Base-by-base conservation (phyloP, 176 grass and related monocot genomes). In the Aegilops longissima region DNA sequence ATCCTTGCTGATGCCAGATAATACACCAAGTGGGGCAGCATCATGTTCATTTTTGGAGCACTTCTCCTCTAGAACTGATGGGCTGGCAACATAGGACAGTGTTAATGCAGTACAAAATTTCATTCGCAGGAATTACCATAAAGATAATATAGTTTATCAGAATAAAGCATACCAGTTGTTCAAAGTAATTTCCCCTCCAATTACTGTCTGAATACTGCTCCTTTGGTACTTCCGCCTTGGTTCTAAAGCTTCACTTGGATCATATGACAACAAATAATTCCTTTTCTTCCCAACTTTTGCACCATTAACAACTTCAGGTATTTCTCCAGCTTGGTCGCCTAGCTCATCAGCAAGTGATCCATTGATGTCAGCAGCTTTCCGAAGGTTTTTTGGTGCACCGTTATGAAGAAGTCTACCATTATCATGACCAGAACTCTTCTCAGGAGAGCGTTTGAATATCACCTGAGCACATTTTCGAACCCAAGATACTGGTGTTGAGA, bases 361-460 rank as follows among this genome's bases (percentile, higher is more conserved):
- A 59, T 59, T 72, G 44, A 45, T 40, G 29, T 81, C 72, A 39
- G 20, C 70, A 9, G 58, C 11, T 45, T 81, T 86, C 61, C 38
- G 79, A 76, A 88, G 35, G 24, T 85, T 89, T 73, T 24, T 20
- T 72, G 31, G 81, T 34, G 30, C 83, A 78, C 80, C 63, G 4
- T 49, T 82, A 16, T 89, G 66, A 73, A 73, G 36, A 73, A 84
- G 56, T 27, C 34, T 66, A 69, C 83, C 78, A 74, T 79, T 63
- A 84, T 85, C 73, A 89, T 39, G 76, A 84, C 86, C 76, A 86
- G 70, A 52, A 20, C 83, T 81, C 85, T 92, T 96, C 70, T 89
- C 94, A 77, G 88, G 85, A 74, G 97, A 94, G 21, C 74, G 79
- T 58, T 93, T 94, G 67, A 96, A 99, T 83, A 99, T 85, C 69